Base-by-base conservation (phyloP, 2,329 filamentous ascomycete genomes). In the Ceratocystiopsis minuta region DNA sequence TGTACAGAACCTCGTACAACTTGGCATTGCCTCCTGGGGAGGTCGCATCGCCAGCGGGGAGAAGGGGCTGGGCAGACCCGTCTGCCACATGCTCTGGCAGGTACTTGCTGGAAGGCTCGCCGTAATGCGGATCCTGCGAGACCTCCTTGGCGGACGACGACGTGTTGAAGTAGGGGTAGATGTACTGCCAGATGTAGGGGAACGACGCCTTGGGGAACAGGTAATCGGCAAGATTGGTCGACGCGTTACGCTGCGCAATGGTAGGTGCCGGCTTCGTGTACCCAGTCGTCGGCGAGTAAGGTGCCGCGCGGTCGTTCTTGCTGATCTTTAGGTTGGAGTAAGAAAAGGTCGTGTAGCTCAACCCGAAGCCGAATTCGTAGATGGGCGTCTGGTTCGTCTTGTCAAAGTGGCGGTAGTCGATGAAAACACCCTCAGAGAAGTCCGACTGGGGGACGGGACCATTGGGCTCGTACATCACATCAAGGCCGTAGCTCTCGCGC, bases 371-470 rank as follows among this genome's bases (percentile, higher is more conserved):
- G 51, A 90, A 92, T 54, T 87, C 82, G 58, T 78, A 90, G 48
- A 82, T 72, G 1, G 83, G 81, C 2, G 72, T 71, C 42, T 72
- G 67, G 50, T 72, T 61, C n/a, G 58, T 57, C 52, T 68, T 66
- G 60, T 92, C 84, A 41, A 90, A 83, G 49, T 75, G 66, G 34
- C 80, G 72, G 61, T 85, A 85, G 59, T 90, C 84, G 53, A 92
- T 86, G 57, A 87, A 84, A 41, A 80, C 66, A 15, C 84, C 83
- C 58, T 90, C 83, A 7, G 65, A 64, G 54, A 85, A 92, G 52
- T 84, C 71, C 34, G 75, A 63, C 53, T 90, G 83, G 5, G 82
- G 81, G 13, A 75, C 71, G 28, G 53, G 64, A 13, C 64, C 55
- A 39, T 75, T 78, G 28, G 79, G 72, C 53, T 72, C 56, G 57